Base-by-base conservation (phyloP, 1,139 yeast genomes). In the Hemisphaericaspora xylanilytica region DNA sequence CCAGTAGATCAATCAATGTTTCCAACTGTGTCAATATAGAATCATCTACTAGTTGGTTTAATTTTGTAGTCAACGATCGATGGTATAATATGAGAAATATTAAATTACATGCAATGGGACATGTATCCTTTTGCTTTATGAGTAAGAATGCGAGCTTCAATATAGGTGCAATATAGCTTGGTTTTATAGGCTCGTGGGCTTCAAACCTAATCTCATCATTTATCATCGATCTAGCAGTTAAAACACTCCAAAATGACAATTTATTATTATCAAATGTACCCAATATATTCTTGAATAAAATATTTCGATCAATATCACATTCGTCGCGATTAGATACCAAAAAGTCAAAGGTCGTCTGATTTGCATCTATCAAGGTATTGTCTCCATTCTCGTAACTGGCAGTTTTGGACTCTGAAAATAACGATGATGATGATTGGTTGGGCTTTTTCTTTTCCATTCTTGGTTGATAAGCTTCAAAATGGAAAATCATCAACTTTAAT, bases 1-100 rank as follows among this genome's bases (percentile, higher is more conserved):
- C 81, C 0, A 85, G 61, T 11, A 76, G 55, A 32, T 80, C 84
- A 30, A 75, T 59, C 2, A 78, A 40, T 24, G 70, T 73, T 33
- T 72, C 74, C 18, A 79, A 55, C 47, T 74, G 77, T 28, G 67
- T 73, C 1, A 63, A 40, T 5, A 78, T 47, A 0, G 71, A 56
- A 11, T 57, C 58, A 37, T 78, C 81, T 2, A 60, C 40, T 0
- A 62, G 37, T 7, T 42, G 41, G 17, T 45, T 38, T 14, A 56
- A 34, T 16, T 46, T 42, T 3, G 42, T 45, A 3, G 46, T 42
- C 7, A 17, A 16, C 2, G 51, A 35, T 18, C 45, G 45, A 9
- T 39, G 29, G 9, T 36, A 22, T 2, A 59, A 37, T 8, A 62
- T 46, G 11, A 41, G 25, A 28, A 35, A 47, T 25, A 61, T 48